Base-by-base conservation (phyloP, 2,329 filamentous ascomycete species). In the Pseudocercospora vitis region DNA sequence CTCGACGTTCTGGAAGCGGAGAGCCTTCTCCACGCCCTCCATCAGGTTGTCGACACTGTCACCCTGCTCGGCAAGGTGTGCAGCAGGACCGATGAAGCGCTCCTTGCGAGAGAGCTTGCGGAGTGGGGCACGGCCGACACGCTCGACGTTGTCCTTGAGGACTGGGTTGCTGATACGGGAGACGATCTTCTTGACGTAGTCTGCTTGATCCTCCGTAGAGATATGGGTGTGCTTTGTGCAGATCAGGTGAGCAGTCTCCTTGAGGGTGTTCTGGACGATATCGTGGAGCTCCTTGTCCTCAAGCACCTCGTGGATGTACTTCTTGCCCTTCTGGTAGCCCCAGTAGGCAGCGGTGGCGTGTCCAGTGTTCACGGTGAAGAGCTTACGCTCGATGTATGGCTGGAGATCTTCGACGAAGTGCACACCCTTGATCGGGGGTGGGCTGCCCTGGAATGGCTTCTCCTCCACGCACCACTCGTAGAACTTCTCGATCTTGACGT, bases 301-400 rank as follows among this genome's bases (percentile, higher is more conserved):
- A 60, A 97, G 82, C 7, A 91, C 87, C 66, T 97, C 92, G 70
- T 94, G 89, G 63, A 99, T 90, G 56, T 88, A 95, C 68, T 83
- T 80, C 81, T 95, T 92, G 69, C 88, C 85, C 62, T 85, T 82
- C 76, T 91, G 82, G 81, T 95, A 88, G 51, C 91, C 92, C 74
- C 94, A 91, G 82, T 97, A 97, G 56, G 94, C 92, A 16, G 91
- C 91, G 6, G 92, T 95, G 56, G 94, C 94, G 71, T 99, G 94
- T 52, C 91, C 88, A 18, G 94, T 99, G 83, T 99, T 99, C 81
- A 99, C 92, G 18, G 94, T 99, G 81, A 91, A 99, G 61, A 99
- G 86, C 83, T 99, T 99, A 74, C 94, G 91, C 84, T 99, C 94
- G 68, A 99, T 97, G 78, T 92, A 99, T 53, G 94, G 94, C 70